Percentiles rank a stretch among this genome's conserved stretches.
Conservation (phyloP, 176 grass and related monocot species). For the Typha latifolia region DNA sequence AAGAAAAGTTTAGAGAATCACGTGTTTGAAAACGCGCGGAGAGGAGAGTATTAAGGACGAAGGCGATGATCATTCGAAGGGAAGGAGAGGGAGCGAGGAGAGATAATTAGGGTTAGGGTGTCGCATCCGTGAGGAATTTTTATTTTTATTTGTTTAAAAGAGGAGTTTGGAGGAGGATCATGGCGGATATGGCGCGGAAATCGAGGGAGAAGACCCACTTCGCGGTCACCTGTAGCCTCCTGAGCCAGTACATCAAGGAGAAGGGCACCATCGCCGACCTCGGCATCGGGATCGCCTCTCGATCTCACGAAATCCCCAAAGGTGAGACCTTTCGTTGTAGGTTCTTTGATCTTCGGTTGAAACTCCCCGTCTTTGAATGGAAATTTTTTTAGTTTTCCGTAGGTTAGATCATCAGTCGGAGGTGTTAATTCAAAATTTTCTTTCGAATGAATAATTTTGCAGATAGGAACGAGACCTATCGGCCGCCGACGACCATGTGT, state of each 20-base stretch:
- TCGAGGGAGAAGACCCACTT: conserved; percentile 69
- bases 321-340: conserved; percentile 9
- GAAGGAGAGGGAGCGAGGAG: too few species aligned
- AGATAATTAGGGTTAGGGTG: background rate
- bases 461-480: conserved; percentile 39
- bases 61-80: too few species aligned
- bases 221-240: conserved; percentile 70
- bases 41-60: too few species aligned
- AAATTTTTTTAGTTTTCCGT: background rate
- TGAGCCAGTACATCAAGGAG: conserved; percentile 84
- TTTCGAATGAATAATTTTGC: conserved; percentile 10
- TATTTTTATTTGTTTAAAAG: background rate
- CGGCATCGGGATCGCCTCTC: conserved; percentile 46
- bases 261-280: conserved; percentile 66
- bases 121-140: background rate
- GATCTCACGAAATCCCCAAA: conserved; percentile 24
- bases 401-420: too few species aligned
- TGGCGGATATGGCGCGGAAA: conserved; percentile 34
- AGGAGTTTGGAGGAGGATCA: background rate
- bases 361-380: background rate
- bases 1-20: too few species aligned
- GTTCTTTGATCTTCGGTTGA: background rate
- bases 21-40: too few species aligned
- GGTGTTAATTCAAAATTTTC: background rate
- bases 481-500: conserved; percentile 33